Percentiles rank a stretch among this genome's conserved stretches.
Conservation (phyloP, 768 basidiomycete genomes). For the button mushroom (Agaricus bisporus) region DNA sequence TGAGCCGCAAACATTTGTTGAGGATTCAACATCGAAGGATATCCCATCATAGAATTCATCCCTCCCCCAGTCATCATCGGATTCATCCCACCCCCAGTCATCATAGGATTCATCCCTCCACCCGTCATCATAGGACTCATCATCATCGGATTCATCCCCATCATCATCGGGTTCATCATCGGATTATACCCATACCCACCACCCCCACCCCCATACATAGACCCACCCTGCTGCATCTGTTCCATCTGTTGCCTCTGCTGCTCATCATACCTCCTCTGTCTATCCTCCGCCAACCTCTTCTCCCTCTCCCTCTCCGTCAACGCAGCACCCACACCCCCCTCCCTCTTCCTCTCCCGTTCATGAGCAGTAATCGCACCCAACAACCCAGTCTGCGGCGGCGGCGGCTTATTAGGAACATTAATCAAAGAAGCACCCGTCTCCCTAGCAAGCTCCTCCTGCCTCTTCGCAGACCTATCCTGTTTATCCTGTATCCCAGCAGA, state of each 20-base stretch:
- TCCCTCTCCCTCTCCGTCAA: constrained; percentile 95
- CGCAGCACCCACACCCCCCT: constrained; percentile 91
- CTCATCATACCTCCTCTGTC: constrained; percentile 90
- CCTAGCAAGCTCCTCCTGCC: constrained; percentile 89
- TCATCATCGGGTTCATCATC: constrained; percentile 78
- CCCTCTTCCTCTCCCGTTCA: constrained; percentile 89
- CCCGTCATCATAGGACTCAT: constrained; percentile 45
- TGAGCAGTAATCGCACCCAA: constrained; percentile 95
- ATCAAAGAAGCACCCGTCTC: constrained; percentile 89
- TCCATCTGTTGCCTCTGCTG: constrained; percentile 85
- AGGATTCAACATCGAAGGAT: constrained; percentile 65
- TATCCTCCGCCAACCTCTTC: constrained; percentile 84
- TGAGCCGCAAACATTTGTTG: constrained; percentile 79
- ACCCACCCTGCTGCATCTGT: constrained; percentile 77
- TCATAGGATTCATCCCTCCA: constrained; percentile 45
- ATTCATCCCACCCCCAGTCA: constrained; percentile 37
- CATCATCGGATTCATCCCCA: constrained; percentile 47
- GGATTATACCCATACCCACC: constrained; percentile 49
- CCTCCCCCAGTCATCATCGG: constrained; percentile 41
- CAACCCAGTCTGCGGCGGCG: constrained; percentile 90
- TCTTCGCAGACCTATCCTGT: constrained; percentile 91
- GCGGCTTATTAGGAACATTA: constrained; percentile 94
- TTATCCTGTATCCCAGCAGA: constrained; percentile 95
- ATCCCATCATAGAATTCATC: constrained; percentile 43
- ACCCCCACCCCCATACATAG: constrained; percentile 63